Base-by-base conservation (phyloP, 2,329 filamentous ascomycete species). In the Sporothrix curviconia region DNA sequence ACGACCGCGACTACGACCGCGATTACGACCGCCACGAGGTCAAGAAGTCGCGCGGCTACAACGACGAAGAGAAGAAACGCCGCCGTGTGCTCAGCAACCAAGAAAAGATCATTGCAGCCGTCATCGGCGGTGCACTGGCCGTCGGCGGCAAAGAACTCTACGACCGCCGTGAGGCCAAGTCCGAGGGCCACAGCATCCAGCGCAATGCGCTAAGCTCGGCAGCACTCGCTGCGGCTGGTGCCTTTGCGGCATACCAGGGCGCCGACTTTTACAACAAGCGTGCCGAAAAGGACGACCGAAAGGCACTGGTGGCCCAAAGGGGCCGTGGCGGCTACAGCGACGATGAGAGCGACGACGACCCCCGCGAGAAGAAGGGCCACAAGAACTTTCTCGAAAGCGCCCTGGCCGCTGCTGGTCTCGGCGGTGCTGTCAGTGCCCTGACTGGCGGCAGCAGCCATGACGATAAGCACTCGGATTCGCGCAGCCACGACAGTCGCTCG, bases 101-200 rank as follows among this genome's bases (percentile, higher is more conserved):
- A 65, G 79, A 86, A 63, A 85, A 85, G 70, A 83, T 86, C 61
- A 76, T 85, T 47, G 83, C 83, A 22, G 84, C 82, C n/a, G 77
- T 86, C 34, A 79, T 81, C 36, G 84, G 84, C 42, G 84, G 83
- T 54, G 81, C 83, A 32, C 70, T 86, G 22, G 80, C 82, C n/a
- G 80, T 82, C 9, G 83, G 83, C 52, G 81, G 81, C 52, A 86
- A 87, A 70, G 84, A 87, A 67, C 69, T 86, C 4, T 86, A 78
- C 67, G 83, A 87, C 65, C 82, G 83, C 60, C 79, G 74, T 62
- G 80, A 85, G 64, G 81, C 77, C 60, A 78, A 76, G 62, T 68
- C 78, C 56, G 75, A 80, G 3, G 73, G 76, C 56, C 59, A 59
- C 32, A 42, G 79, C 0, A 70, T 83, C 30, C 73, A 84, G 44